Base-by-base conservation (phyloP, 2,329 filamentous ascomycete genomes). In the Colletotrichum lini region DNA sequence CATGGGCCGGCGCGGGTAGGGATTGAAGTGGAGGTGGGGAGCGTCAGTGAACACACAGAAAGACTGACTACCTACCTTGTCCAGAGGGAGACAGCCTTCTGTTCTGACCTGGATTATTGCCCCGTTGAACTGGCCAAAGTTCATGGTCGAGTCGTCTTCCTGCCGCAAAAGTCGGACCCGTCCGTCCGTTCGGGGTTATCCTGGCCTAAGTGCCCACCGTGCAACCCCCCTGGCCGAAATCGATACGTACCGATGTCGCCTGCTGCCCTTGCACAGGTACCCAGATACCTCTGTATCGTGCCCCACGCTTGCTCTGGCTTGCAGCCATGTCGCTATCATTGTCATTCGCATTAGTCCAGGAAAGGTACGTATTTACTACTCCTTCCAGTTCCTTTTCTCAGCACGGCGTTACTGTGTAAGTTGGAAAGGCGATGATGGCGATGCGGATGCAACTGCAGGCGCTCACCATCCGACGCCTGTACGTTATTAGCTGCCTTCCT, bases 271-370 rank as follows among this genome's bases (percentile, higher is more conserved):
- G 67, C 56, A 66, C 63, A 35, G 9, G 30, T 35, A 35, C 30
- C 8, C 30, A 35, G 30, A 35, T 35, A 35, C 30, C 30, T 35
- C 30, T 35, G 40, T 68, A 63, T 63, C 65, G 52, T 64, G 56
- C 64, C 53, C 68, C 68, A 71, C 53, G 68, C 64, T 67, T 62
- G 58, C 47, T 50, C 56, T 56, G 42, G 56, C 50, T 38, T 50
- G 52, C 64, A 47, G 49, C 38, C 57, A 58, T 71, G 64, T 71
- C 65, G 64, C 58, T 44, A 23, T 63, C 10, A 35, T 63, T 71
- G 68, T 68, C 68, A 71, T 71, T 68, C 53, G 65, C 58, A 71
- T 71, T 71, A 71, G 68, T 71, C 65, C 60, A 21, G n/a, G 30
- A 63, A 71, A 68, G 59, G 58, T 60, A 65, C 58, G 64, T 68